A percentile compares a stretch with the other conserved stretches of the same genome.
Conservation (phyloP, 768 basidiomycete genomes). For the Suillus americanus region DNA sequence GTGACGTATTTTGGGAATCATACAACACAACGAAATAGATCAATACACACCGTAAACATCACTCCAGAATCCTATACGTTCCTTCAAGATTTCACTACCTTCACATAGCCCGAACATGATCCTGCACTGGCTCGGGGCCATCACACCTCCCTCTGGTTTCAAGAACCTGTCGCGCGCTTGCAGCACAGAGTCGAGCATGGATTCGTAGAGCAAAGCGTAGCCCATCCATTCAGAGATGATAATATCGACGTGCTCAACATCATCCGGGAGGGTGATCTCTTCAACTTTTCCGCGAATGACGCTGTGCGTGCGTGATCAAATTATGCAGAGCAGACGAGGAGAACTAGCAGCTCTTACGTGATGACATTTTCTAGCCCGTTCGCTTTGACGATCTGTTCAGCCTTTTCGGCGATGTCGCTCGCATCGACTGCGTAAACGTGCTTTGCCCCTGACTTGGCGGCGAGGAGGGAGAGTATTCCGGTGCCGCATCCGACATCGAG, state of each 20-base stretch:
- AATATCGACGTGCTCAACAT: conserved; percentile 78
- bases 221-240: conserved; percentile 99
- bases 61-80: conserved; percentile 87
- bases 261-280: conserved; percentile 75
- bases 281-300: conserved; percentile 93
- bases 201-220: conserved; percentile 88
- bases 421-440: conserved; percentile 92
- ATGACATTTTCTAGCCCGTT: conserved; percentile 76
- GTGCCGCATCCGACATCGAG: conserved; percentile 98
- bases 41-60: conserved; percentile 77
- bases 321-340: background rate
- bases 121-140: conserved; percentile 89
- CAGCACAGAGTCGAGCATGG: conserved; percentile 96
- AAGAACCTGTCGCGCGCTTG: conserved; percentile 87
- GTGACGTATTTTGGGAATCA: background rate
- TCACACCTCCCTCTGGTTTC: conserved; percentile 62
- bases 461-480: conserved; percentile 88
- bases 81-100: conserved; percentile 69
- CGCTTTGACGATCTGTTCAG: conserved; percentile 71
- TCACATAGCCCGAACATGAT: conserved; percentile 87
- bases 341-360: conserved; percentile 38
- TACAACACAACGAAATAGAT: background rate
- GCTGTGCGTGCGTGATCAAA: conserved; percentile 27
- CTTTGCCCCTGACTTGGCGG: conserved; percentile 86
- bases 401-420: conserved; percentile 77